Evolutionary conservation across 805 yeast species (phyloP).

Genomic region (Sugiyamaella mastotermitis): DNA sequence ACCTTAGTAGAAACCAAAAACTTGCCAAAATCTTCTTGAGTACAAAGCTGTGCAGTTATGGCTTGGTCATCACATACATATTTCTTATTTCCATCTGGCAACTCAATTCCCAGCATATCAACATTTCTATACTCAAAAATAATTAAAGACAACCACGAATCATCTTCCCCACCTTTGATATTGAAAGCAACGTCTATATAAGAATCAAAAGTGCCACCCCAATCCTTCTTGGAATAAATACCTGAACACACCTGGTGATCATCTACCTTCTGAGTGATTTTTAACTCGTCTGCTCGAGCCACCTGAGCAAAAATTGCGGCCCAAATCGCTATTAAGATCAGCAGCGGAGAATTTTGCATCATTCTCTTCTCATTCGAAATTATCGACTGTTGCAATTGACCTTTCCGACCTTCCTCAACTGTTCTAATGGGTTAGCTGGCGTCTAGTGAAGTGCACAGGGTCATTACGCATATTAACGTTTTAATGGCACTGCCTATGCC

Average conservation of each 20-base stretch:
- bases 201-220: constrained; percentile 76
- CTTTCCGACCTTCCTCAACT: too few relatives aligned
- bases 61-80: constrained; percentile 76
- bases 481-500: too few relatives aligned
- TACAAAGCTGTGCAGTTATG: constrained; percentile 52
- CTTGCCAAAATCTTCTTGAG: constrained; percentile 45
- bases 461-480: too few relatives aligned
- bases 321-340: too few relatives aligned
- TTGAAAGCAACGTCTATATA: constrained; percentile 38
- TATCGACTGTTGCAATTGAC: too few relatives aligned
- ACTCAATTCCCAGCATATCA: constrained; percentile 52
- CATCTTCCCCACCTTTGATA: constrained; percentile 27
- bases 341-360: too few relatives aligned
- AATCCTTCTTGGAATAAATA: constrained; percentile 77
- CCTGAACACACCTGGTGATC: constrained; percentile 78
- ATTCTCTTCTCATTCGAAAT: too few relatives aligned
- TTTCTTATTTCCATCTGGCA: constrained; percentile 32
- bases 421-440: too few relatives aligned
- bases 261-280: constrained; percentile 36
- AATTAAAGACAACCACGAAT: constrained; percentile 53
- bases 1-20: constrained; percentile 43
- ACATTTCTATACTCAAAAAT: constrained; percentile 82
- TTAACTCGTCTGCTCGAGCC: neutral
- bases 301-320: too few relatives aligned
- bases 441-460: too few relatives aligned